A percentile compares a stretch with the other conserved stretches of the same genome.
Conservation (phyloP, 176 grass and related monocot genomes). For the Hyparrhenia diplandra region DNA sequence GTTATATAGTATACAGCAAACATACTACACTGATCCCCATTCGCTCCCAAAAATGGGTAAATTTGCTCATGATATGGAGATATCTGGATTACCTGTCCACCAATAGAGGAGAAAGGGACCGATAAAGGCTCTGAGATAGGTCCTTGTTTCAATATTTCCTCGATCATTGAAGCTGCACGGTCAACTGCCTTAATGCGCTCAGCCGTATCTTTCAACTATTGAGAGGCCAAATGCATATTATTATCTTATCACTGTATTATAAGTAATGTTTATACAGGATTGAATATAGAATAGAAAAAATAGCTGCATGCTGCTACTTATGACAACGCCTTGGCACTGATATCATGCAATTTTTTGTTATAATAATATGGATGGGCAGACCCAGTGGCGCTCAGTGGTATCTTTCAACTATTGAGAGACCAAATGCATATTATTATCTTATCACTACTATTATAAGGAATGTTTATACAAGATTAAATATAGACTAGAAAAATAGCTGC, state of each 20-base stretch:
- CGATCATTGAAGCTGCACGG: slow-evolving; percentile 70
- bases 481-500: not conserved
- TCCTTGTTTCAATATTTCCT: slow-evolving; percentile 86
- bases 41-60: not conserved
- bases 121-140: slow-evolving; percentile 29
- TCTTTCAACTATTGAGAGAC: slow-evolving; percentile 58
- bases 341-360: not conserved
- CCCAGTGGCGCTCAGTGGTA: slow-evolving; percentile 69
- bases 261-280: not conserved
- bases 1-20: slow-evolving; percentile 11
- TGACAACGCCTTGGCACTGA: not conserved
- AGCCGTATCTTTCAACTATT: slow-evolving; percentile 75
- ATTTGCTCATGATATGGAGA: slow-evolving; percentile 12
- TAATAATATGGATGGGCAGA: not conserved
- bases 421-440: slow-evolving; percentile 23
- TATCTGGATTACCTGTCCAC: slow-evolving; percentile 44
- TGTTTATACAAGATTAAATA: not conserved
- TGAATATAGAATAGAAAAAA: not conserved
- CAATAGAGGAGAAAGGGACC: slow-evolving; percentile 18
- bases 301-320: not conserved
- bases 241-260: slow-evolving; percentile 4
- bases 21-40: not conserved
- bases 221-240: not conserved
- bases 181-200: slow-evolving; percentile 95
- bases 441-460: not conserved